phyloP scores from a whole-genome alignment of 352 stramenopile species.

The Globisporangium megalacanthum region DNA sequence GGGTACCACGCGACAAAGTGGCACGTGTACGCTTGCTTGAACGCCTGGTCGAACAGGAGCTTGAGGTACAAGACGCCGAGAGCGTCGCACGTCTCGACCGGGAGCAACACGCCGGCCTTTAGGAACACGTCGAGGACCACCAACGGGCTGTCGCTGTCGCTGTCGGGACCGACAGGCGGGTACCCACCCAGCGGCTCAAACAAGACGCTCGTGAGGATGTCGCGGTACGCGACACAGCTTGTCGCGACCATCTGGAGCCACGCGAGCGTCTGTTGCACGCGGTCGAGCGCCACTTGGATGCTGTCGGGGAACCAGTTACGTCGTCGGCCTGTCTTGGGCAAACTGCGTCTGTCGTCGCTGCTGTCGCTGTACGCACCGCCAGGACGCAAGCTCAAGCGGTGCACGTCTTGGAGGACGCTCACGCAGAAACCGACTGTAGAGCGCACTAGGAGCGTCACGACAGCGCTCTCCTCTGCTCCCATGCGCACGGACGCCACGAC shows the following conservation, averaged over 20 bases:
- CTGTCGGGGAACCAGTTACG: constrained; percentile 31
- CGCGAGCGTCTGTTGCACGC: constrained; percentile 47
- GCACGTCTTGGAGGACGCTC: constrained; percentile 52
- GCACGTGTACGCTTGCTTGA: constrained; percentile 79
- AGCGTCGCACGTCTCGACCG: constrained; percentile 62
- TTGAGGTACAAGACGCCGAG: constrained; percentile 82
- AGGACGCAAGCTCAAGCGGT: constrained; percentile 40
- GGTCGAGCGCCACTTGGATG: constrained; percentile 50
- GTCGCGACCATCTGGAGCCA: constrained; percentile 72
- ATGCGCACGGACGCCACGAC: constrained; percentile 13
- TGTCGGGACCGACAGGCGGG: neutral
- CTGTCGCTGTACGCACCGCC: constrained; percentile 15
- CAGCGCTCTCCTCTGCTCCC: constrained; percentile 26
- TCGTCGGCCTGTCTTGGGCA: constrained; percentile 42
- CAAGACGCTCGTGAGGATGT: constrained; percentile 49
- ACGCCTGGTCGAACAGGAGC: constrained; percentile 70
- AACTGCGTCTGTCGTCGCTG: constrained; percentile 24
- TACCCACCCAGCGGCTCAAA: constrained; percentile 39
- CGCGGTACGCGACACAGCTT: constrained; percentile 66
- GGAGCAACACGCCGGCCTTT: constrained; percentile 61
- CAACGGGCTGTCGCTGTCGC: constrained; percentile 8
- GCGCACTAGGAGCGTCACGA: constrained; percentile 40
- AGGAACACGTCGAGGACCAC: constrained; percentile 67
- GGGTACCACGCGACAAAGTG: constrained; percentile 81
- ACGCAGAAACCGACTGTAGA: constrained; percentile 48